Base-by-base conservation (phyloP, 768 basidiomycete genomes). In the Amanita pseudoporphyria region DNA sequence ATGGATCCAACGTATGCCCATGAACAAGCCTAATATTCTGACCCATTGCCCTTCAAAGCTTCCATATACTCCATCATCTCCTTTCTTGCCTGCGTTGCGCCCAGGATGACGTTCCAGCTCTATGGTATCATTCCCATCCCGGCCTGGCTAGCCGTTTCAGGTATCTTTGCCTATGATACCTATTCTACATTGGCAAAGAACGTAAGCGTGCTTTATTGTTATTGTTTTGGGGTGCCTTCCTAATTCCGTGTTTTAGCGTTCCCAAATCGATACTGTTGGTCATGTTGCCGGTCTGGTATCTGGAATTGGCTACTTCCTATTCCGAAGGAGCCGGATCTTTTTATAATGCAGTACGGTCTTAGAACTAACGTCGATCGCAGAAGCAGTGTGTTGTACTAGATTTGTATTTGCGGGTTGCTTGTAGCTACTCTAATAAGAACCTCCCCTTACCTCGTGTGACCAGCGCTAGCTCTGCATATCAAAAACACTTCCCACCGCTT, bases 41-140 rank as follows among this genome's bases (percentile, higher is more conserved):
- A 51, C 36, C 30, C 26, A 42, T n/a, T 9, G 21, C 30, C 22
- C 47, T 41, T 32, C 53, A 22, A 56, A 84, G 87, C 83, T 49
- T 82, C 87, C 10, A 77, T 87, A 42, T 85, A 81, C 62, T 77
- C 83, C 3, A 65, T 79, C 22, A 64, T 85, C n/a, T 77, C 86
- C 3, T 76, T 83, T 61, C 79, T 87, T 44, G 86, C 87, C 5
- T 85, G 81, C 60, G 65, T 77, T 1, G 79, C 78, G 12, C 89
- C 90, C 4, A 76, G 57, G 13, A 69, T 78, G 57, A 81, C 69
- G 1, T 85, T 92, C 61, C 66, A 74, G 6, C 63, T 92, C 37
- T 92, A 87, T 62, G 84, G 79, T 30, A 77, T 90, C 56, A 66
- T 90, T 21, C 89, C 88, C 21, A 69, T 86, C 51, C 87, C 89